Evolutionary conservation across 331 rosid species (phyloP), one percentile per base, ranked within the genome.

Genomic region (Saraca asoca): DNA sequence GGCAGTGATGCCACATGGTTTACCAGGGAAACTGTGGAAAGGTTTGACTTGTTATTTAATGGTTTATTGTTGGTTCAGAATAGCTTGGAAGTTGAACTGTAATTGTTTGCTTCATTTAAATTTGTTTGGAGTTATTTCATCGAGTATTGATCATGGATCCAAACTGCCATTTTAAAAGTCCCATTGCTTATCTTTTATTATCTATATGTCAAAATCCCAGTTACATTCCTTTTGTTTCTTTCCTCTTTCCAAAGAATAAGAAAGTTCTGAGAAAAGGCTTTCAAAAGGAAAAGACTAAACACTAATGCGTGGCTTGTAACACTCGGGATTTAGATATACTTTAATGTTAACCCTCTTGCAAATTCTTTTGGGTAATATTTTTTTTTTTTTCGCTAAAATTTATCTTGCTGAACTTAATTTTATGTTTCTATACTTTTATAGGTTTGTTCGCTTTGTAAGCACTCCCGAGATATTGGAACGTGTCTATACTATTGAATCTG

Each of bases 391-490:
- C 2, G 31, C 2, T 24, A 24, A 24, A 24, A 24, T 24, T 24
- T 24, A 42, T 52, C 64, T 13, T 61, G 37, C 60, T 52, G 29
- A 31, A 68, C 75, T n/a, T 84, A 72, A 74, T 49, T 45, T 59
- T 43, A 11, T 52, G 31, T 24, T 24, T 1, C 31, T 24, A 51
- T 56, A 37, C 58, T 55, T 66, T 24, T 72, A 48, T 64, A 94
- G 99, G 80, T 94, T 94, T 83, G 97, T 94, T 51, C 99, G 99
- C 55, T 94, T 94, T 75, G 97, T 94, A 75, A 88, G 85, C 79
- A 90, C 95, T 65, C 99, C 99, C 3, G 97, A 94, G 85, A 80
- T 94, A 64, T 72, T 94, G 85, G 99, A 94, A 80, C 88, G 99
- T 19, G 97, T 88, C 70, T 88, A 85, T 79, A 83, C 85, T 62